Conservation (phyloP, 2,329 filamentous ascomycete genomes). For the Ophiostoma piceae region DNA sequence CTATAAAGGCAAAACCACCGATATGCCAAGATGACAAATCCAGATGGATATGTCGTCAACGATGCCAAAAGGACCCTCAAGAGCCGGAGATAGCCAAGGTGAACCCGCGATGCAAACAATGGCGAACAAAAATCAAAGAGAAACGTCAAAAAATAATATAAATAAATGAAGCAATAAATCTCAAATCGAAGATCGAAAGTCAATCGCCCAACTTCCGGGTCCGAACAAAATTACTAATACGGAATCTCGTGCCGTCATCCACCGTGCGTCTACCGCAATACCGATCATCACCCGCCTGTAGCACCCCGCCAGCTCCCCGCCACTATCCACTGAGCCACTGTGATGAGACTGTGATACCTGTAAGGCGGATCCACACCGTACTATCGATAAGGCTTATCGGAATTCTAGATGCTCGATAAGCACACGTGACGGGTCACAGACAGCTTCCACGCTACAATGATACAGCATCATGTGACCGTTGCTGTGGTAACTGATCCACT, state of each 20-base stretch:
- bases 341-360: not conserved
- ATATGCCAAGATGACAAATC: not conserved
- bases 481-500: conserved; percentile 21
- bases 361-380: not conserved
- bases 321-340: not conserved
- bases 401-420: not conserved
- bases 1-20: not conserved
- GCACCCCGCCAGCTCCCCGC: not conserved
- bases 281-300: not conserved
- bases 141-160: not conserved
- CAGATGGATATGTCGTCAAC: not conserved
- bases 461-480: conserved; percentile 15
- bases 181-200: not conserved
- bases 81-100: not conserved
- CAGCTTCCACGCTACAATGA: not conserved
- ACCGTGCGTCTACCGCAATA: not conserved
- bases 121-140: not conserved
- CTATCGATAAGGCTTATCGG: conserved; percentile 5
- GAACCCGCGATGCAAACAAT: not conserved
- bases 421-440: not conserved
- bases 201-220: not conserved
- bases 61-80: not conserved
- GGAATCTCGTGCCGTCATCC: not conserved
- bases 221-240: not conserved
- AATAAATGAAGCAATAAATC: not conserved